Conservation (phyloP, 495 filamentous ascomycete genomes). For the Penicillium nucicola region DNA sequence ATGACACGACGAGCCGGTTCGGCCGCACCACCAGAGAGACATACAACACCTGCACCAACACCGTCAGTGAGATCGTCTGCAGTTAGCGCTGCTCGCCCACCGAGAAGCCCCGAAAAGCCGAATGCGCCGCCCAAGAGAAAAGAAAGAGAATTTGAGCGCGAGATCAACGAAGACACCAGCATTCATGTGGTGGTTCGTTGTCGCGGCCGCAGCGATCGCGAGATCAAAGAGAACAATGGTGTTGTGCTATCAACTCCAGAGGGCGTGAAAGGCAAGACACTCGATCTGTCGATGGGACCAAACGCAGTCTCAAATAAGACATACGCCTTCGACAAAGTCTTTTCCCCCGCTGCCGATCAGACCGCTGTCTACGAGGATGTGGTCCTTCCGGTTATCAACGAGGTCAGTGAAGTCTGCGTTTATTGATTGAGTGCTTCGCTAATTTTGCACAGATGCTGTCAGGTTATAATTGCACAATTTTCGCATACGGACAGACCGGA, state of each 20-base stretch:
- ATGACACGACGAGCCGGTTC: conserved; percentile 35
- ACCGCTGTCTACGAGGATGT: conserved; percentile 90
- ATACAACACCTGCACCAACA: conserved; percentile 63
- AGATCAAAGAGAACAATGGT: conserved; percentile 87
- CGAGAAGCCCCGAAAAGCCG: conserved; percentile 39
- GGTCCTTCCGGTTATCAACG: conserved; percentile 84
- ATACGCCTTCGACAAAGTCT: conserved; percentile 95
- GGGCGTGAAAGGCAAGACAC: conserved; percentile 74
- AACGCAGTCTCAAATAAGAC: conserved; percentile 92
- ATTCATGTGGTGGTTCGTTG: conserved; percentile 97
- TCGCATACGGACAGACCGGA: conserved; percentile 96
- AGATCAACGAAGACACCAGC: conserved; percentile 79
- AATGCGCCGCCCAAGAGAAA: conserved; percentile 66
- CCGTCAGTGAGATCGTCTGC: conserved; percentile 53
- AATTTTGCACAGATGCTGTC: conserved; percentile 68
- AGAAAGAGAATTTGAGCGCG: conserved; percentile 74
- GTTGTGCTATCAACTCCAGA: conserved; percentile 80
- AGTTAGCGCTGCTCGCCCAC: conserved; percentile 37
- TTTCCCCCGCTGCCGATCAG: conserved; percentile 93
- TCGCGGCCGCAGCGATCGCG: conserved; percentile 86
- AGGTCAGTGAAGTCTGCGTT: conserved; percentile 53
- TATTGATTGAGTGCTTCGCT: neutral
- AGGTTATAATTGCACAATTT: conserved; percentile 98
- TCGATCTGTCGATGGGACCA: conserved; percentile 89
- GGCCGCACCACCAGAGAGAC: conserved; percentile 34